Percentiles rank a stretch among this genome's conserved stretches.
These are phyloP conservation scores for Trichoderma simmonsii DNA, from an alignment of 2,329 filamentous ascomycete genomes.

Conservation along the genomic window DNA sequence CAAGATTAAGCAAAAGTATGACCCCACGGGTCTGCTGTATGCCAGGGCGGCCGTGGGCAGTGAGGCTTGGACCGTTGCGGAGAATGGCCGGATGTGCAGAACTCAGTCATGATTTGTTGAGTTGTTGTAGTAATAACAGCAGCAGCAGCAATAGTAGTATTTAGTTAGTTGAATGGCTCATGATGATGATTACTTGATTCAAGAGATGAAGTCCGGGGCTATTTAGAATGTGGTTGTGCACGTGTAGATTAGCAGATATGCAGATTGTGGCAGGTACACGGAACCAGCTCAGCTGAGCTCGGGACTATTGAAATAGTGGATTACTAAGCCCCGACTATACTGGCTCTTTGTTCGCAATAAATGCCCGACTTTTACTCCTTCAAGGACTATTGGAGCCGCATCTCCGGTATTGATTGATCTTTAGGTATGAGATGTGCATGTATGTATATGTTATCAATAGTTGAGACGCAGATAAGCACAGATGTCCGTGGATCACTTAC, in stretches of 20 bases:
- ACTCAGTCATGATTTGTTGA: slow-evolving; percentile 4
- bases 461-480: neutral
- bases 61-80: slow-evolving; percentile 43
- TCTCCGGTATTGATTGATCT: neutral
- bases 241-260: neutral
- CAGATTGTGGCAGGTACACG: neutral
- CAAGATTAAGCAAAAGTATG: slow-evolving; percentile 47
- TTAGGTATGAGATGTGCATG: neutral
- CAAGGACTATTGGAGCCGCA: neutral
- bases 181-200: neutral
- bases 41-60: slow-evolving; percentile 49
- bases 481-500: neutral
- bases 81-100: slow-evolving; percentile 26
- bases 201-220: neutral
- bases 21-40: slow-evolving; percentile 46
- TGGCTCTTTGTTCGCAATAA: neutral
- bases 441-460: neutral
- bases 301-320: neutral
- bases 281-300: neutral
- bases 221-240: neutral
- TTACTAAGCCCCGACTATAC: neutral
- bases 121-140: neutral
- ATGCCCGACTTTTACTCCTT: neutral
- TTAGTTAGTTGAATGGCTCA: neutral
- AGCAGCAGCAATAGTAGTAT: neutral